These are phyloP conservation scores for Eimeria necatrix DNA, from an alignment of 169 alveolate genomes.

Conservation along the genomic window DNA sequence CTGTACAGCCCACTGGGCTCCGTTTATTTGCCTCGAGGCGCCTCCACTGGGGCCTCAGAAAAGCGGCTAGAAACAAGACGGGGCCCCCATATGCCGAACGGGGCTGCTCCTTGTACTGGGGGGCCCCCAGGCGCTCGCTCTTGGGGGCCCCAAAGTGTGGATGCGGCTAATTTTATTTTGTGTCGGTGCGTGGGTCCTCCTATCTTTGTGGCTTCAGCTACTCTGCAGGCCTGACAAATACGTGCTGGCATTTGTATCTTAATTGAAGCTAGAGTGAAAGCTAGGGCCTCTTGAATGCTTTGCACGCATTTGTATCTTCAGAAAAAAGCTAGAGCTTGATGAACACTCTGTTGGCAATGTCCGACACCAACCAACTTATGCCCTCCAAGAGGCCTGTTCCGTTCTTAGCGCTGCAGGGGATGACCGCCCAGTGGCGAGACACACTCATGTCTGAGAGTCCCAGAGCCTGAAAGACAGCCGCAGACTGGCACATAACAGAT, in stretches of 20 bases:
- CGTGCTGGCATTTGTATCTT: not conserved
- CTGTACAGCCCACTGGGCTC: not conserved
- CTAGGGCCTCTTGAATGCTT: too few relatives aligned
- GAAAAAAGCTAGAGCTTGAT: not conserved
- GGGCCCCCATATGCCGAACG: not conserved
- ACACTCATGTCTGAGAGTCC: slow-evolving; percentile 78
- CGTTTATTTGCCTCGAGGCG: not conserved
- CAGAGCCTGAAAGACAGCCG: slow-evolving; percentile 40
- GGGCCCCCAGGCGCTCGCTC: too few relatives aligned
- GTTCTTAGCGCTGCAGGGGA: slow-evolving; percentile 95
- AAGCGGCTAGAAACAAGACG: not conserved
- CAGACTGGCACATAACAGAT: too few relatives aligned
- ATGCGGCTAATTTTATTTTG: too few relatives aligned
- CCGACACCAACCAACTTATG: slow-evolving; percentile 96
- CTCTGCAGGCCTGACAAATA: not conserved
- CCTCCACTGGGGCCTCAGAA: not conserved
- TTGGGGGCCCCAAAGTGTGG: too few relatives aligned
- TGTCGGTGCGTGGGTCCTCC: too few relatives aligned
- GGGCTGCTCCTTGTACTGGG: too few relatives aligned
- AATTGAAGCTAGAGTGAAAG: too few relatives aligned
- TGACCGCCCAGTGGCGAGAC: slow-evolving; percentile 96
- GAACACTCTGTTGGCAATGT: slow-evolving; percentile 94
- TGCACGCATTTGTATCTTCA: not conserved
- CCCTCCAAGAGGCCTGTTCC: slow-evolving; percentile 97
- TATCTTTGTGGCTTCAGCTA: not conserved